Conservation (phyloP, 1,284 basidiomycete genomes). For the Peniophora sp. region DNA sequence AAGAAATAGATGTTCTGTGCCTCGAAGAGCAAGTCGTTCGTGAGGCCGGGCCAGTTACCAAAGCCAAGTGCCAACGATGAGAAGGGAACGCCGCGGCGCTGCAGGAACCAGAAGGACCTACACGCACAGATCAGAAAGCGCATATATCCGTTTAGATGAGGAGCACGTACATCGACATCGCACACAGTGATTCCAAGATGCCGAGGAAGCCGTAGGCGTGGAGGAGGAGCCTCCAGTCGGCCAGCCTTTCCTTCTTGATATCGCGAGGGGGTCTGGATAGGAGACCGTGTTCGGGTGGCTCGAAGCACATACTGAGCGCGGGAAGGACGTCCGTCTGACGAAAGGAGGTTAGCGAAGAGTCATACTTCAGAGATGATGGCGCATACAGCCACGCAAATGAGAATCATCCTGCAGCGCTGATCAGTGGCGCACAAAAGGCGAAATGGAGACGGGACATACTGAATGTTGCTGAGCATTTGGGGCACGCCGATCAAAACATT, state of each 20-base stretch:
- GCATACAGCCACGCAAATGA: constrained; percentile 43
- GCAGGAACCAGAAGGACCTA: constrained; percentile 46
- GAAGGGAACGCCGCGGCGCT: constrained; percentile 47
- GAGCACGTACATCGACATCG: constrained; percentile 37
- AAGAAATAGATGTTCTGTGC: constrained; percentile 48
- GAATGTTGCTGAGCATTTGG: constrained; percentile 42
- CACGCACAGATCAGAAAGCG: constrained; percentile 17
- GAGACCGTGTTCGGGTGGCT: constrained; percentile 45
- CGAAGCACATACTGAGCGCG: constrained; percentile 41
- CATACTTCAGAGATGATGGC: not conserved
- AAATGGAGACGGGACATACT: constrained; percentile 25
- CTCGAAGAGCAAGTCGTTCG: constrained; percentile 29
- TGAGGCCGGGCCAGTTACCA: constrained; percentile 30
- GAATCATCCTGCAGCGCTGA: constrained; percentile 31
- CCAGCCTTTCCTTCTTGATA: constrained; percentile 45
- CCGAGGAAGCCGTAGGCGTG: constrained; percentile 65
- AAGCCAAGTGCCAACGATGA: constrained; percentile 43
- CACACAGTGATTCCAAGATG: constrained; percentile 43
- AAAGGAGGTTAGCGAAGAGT: constrained; percentile 24
- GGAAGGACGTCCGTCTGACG: constrained; percentile 41
- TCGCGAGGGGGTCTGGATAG: constrained; percentile 60
- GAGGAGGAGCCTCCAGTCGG: constrained; percentile 39
- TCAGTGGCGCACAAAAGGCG: not conserved
- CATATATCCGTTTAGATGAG: not conserved
- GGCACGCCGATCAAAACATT: constrained; percentile 40